phyloP scores from a whole-genome alignment of 768 basidiomycete species.

The Brasilioporus rufonigricans region DNA sequence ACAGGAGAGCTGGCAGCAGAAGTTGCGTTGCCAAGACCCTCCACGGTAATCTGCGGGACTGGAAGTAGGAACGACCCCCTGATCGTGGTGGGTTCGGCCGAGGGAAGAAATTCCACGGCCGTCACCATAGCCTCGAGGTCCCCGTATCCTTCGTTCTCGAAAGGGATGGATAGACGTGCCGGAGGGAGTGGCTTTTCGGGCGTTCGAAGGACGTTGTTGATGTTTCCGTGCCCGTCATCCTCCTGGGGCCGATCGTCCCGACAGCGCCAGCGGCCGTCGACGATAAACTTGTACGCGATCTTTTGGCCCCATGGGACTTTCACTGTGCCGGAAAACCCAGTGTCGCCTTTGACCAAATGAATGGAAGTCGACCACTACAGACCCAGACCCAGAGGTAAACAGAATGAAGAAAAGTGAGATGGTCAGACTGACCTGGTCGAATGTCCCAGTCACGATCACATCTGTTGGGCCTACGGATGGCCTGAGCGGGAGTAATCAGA shows the following conservation, averaged over 20 bases:
- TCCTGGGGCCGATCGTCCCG: slow-evolving; percentile 57
- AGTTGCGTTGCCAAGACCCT: slow-evolving; percentile 15
- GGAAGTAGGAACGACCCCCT: slow-evolving; percentile 11
- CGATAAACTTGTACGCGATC: slow-evolving; percentile 75
- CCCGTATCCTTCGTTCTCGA: slow-evolving; percentile 1
- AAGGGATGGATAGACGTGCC: slow-evolving; percentile 16
- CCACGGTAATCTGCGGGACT: slow-evolving; percentile 20
- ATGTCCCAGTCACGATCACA: slow-evolving; percentile 74
- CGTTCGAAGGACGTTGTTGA: slow-evolving; percentile 64
- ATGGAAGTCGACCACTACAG: slow-evolving; percentile 60
- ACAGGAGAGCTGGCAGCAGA: slow-evolving; percentile 36
- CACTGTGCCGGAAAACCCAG: slow-evolving; percentile 55
- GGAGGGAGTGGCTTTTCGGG: slow-evolving; percentile 43
- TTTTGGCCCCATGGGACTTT: slow-evolving; percentile 61
- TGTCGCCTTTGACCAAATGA: slow-evolving; percentile 48
- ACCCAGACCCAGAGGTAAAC: slow-evolving; percentile 8
- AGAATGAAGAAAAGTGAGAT: not conserved
- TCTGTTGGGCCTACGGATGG: slow-evolving; percentile 51
- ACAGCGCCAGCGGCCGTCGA: slow-evolving; percentile 67
- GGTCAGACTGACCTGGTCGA: slow-evolving; percentile 62
- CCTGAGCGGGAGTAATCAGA: slow-evolving; percentile 39
- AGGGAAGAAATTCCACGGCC: slow-evolving; percentile 21
- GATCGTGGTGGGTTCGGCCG: slow-evolving; percentile 7
- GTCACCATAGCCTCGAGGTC: slow-evolving; percentile 27
- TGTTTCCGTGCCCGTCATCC: slow-evolving; percentile 57